phyloP scores from a whole-genome alignment of 805 yeast species.

The Priceomyces castillae region DNA sequence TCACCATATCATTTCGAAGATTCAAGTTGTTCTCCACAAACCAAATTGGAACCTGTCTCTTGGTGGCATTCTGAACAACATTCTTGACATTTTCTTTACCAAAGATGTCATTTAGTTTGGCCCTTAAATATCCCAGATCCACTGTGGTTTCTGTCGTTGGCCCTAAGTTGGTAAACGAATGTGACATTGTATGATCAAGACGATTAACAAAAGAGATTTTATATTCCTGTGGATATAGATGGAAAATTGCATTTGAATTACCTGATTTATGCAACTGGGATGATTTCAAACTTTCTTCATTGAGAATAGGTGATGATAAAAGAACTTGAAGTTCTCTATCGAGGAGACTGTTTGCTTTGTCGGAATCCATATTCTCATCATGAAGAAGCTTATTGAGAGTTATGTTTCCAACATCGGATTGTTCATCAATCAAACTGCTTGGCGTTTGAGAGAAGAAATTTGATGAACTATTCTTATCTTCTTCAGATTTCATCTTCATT shows the following conservation, averaged over 20 bases:
- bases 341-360: conserved; percentile 23
- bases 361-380: conserved; percentile 15
- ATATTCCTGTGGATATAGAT: conserved; percentile 7
- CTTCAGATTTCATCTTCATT: conserved; percentile 3
- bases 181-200: conserved; percentile 3
- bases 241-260: conserved; percentile 2
- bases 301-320: conserved; percentile 24
- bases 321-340: conserved; percentile 31
- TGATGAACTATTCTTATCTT: not conserved
- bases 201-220: conserved; percentile 9
- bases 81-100: not conserved
- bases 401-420: conserved; percentile 22
- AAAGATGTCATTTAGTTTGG: conserved; percentile 5
- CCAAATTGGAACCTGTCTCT: conserved; percentile 18
- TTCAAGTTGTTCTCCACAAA: conserved; percentile 17
- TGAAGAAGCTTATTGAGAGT: conserved; percentile 26
- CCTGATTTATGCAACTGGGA: conserved; percentile 5
- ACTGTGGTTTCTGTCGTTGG: conserved; percentile 2
- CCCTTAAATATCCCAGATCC: conserved; percentile 4
- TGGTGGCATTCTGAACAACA: conserved; percentile 8
- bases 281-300: conserved; percentile 8
- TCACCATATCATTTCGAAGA: conserved; percentile 3
- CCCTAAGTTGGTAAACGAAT: conserved; percentile 9
- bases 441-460: not conserved
- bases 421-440: not conserved